Evolutionary conservation across 2,329 filamentous ascomycete species (phyloP), one percentile per base, ranked within the genome.

Genomic region (Elsinoe perseae): DNA sequence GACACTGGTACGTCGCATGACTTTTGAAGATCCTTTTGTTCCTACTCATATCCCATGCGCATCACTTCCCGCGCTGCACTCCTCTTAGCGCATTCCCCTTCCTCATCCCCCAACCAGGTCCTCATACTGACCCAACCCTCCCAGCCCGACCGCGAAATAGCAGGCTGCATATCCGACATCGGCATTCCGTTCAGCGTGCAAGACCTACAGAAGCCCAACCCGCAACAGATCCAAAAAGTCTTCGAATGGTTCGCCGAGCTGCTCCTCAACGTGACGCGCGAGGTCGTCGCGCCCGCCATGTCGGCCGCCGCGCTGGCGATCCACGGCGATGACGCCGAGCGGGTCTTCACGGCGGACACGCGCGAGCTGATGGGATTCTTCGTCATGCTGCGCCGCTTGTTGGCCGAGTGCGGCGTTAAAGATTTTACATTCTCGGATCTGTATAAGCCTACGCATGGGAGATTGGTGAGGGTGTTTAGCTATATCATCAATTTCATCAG

Each of bases 401-500:
- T 98, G 63, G 75, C 84, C 58, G 89, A 84, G 77, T 97, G 93
- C 69, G 90, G 90, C 46, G 88, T 98, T 64, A 85, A 85, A 60
- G 93, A 98, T 71, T 95, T 98, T 66, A 89, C 87, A 32, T 95
- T 97, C 72, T 84, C 85, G 59, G 93, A 98, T 70, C 77, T 98
- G 4, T 92, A 95, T 69, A 87, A 86, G 69, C 93, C 93, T 14
- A 95, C 89, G 1, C 88, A 95, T 68, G 86, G 89, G 57, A 87
- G 93, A 43, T 80, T 97, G 12, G 86, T 92, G 66, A 95, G 93
- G 75, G 95, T 97, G 66, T 93, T 98, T 70, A 95, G 89, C 62
- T 96, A 96, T 72, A 82, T 97, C 61, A 98, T 98, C 77, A 98
- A 98, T 73, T 98, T 98, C 72, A 91, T 97, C 63, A 85, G 93